A percentile compares a stretch with the other conserved stretches of the same genome.
phyloP scores from a whole-genome alignment of 2,329 filamentous ascomycete species.

The Cordyceps pruinosa region DNA sequence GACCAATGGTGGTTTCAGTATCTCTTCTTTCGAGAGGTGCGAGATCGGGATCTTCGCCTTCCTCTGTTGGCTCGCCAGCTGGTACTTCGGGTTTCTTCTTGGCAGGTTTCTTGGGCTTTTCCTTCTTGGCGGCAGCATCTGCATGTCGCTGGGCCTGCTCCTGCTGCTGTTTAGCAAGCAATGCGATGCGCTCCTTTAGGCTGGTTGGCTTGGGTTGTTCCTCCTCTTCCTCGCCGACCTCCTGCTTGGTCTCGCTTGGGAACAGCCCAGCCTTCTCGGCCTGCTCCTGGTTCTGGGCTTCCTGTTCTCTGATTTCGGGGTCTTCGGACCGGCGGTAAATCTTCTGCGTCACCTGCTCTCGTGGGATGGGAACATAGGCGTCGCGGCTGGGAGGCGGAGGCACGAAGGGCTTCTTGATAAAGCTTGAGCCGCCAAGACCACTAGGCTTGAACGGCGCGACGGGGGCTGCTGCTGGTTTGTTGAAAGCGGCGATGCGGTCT shows the following conservation, averaged over 20 bases:
- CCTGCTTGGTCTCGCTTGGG: conserved; percentile 30
- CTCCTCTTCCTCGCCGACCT: conserved; percentile 53
- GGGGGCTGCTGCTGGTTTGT: conserved; percentile 78
- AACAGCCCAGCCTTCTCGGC: conserved; percentile 61
- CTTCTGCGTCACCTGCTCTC: conserved; percentile 64
- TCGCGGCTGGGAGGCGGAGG: conserved; percentile 89
- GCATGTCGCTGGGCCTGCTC: conserved; percentile 81
- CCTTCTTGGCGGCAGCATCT: conserved; percentile 71
- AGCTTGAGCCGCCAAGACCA: conserved; percentile 56
- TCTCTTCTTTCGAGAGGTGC: conserved; percentile 39
- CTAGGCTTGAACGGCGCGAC: conserved; percentile 84
- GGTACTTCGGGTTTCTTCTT: conserved; percentile 58
- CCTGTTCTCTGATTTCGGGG: conserved; percentile 59
- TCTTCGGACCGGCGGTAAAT: conserved; percentile 85
- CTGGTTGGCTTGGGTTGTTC: conserved; percentile 88
- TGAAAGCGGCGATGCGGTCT: conserved; percentile 95
- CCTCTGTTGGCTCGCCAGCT: conserved; percentile 20
- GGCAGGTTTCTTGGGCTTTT: conserved; percentile 71
- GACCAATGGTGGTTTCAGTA: conserved; percentile 40
- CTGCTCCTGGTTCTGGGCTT: conserved; percentile 58
- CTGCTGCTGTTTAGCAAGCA: conserved; percentile 87
- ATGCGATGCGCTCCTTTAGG: conserved; percentile 88
- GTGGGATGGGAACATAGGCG: conserved; percentile 74
- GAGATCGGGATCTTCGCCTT: conserved; percentile 22
- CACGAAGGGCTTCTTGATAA: conserved; percentile 96